phyloP scores from a whole-genome alignment of 768 basidiomycete species.

The Pulveroboletus sp. region DNA sequence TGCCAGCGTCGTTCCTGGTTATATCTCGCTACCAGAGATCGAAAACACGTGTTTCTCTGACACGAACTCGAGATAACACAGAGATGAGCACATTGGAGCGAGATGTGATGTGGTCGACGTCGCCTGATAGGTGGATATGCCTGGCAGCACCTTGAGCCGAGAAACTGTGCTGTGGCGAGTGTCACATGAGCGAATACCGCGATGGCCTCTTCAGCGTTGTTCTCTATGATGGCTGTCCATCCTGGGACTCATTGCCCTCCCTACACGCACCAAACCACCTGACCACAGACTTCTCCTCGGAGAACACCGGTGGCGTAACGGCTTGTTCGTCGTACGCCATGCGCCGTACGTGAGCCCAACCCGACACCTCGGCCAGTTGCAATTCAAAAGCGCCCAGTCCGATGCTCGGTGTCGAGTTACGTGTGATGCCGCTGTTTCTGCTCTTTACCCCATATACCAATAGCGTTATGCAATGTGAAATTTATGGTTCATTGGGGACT shows the following conservation, averaged over 20 bases:
- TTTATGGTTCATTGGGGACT: background rate
- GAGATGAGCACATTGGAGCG: background rate
- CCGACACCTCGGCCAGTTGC: background rate
- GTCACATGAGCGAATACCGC: background rate
- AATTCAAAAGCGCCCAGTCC: background rate
- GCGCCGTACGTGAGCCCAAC: background rate
- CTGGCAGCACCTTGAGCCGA: background rate
- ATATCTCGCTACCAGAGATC: background rate
- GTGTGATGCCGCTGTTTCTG: background rate
- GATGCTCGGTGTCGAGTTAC: background rate
- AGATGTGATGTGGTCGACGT: constrained; percentile 2
- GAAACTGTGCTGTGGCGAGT: background rate
- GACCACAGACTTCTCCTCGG: background rate
- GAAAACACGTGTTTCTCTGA: background rate
- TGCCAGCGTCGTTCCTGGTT: no score
- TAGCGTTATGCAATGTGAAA: background rate
- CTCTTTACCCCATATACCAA: background rate
- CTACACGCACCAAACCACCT: background rate
- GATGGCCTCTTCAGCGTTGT: no score
- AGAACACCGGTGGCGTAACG: background rate
- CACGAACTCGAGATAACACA: background rate
- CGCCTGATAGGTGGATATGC: background rate
- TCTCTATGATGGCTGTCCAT: background rate
- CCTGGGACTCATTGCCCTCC: no score
- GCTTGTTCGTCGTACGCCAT: background rate